Evolutionary conservation across 805 yeast species (phyloP).

Genomic region (Geotrichum ghanense): DNA sequence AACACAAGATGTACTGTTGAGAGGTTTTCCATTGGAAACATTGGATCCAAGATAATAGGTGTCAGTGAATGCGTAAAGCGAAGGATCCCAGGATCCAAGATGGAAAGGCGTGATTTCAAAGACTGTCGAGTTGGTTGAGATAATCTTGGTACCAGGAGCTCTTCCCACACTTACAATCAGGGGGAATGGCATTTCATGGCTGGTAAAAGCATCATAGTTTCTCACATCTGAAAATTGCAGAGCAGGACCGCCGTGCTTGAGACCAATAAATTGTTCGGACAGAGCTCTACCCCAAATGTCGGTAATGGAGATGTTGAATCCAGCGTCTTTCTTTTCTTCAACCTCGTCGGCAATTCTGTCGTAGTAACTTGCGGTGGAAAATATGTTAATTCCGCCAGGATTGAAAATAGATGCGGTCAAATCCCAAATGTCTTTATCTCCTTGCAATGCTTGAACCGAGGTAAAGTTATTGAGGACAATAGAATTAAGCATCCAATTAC

Average conservation of each 20-base stretch:
- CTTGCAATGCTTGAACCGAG: slow-evolving; percentile 48
- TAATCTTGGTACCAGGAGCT: slow-evolving; percentile 36
- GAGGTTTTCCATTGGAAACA: slow-evolving; percentile 47
- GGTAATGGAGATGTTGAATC: slow-evolving; percentile 55
- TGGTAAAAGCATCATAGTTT: slow-evolving; percentile 46
- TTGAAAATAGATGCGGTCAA: slow-evolving; percentile 46
- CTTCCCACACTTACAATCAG: slow-evolving; percentile 37
- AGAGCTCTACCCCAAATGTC: slow-evolving; percentile 78
- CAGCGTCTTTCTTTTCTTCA: slow-evolving; percentile 46
- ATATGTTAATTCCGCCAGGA: slow-evolving; percentile 51
- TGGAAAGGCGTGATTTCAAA: slow-evolving; percentile 48
- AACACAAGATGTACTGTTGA: slow-evolving; percentile 37
- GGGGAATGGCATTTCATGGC: slow-evolving; percentile 63
- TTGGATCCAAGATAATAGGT: slow-evolving; percentile 60
- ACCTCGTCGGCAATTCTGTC: slow-evolving; percentile 34
- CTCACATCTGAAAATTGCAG: slow-evolving; percentile 47
- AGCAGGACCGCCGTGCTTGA: slow-evolving; percentile 52
- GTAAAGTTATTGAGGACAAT: slow-evolving; percentile 63
- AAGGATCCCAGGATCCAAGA: slow-evolving; percentile 83
- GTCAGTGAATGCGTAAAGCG: slow-evolving; percentile 53
- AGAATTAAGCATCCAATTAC: slow-evolving; percentile 70
- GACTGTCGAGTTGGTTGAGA: slow-evolving; percentile 56
- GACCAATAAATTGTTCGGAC: slow-evolving; percentile 59
- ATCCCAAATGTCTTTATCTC: slow-evolving; percentile 50
- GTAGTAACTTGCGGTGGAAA: slow-evolving; percentile 43